phyloP scores from a whole-genome alignment of 352 stramenopile species.

The Phytophthora cactorum region DNA sequence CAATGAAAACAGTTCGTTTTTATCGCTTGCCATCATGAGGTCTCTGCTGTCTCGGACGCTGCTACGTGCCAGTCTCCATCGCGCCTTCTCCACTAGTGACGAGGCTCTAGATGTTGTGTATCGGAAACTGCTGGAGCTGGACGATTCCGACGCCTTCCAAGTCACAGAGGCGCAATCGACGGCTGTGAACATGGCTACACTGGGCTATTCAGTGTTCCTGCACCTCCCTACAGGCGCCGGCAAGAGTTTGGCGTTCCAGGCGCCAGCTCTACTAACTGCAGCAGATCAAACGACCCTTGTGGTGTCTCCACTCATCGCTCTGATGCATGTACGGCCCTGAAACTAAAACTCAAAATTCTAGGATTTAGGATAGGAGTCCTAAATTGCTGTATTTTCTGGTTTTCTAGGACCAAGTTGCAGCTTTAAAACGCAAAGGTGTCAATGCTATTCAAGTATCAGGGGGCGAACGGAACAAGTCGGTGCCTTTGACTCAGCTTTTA shows the following conservation, averaged over 20 bases:
- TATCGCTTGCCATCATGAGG: conserved; percentile 11
- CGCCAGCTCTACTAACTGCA: conserved; percentile 60
- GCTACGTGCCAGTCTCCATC: not conserved
- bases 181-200: conserved; percentile 48
- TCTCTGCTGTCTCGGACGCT: conserved; percentile 12
- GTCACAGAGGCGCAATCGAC: conserved; percentile 51
- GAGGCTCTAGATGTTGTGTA: conserved; percentile 38
- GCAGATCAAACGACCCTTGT: conserved; percentile 59
- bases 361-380: not conserved
- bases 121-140: conserved; percentile 46
- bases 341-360: not conserved
- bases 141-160: conserved; percentile 19
- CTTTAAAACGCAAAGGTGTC: conserved; percentile 63
- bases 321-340: conserved; percentile 68
- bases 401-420: conserved; percentile 73
- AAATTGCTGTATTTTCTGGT: conserved; percentile 3
- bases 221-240: conserved; percentile 78
- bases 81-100: conserved; percentile 4
- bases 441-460: conserved; percentile 53
- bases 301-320: conserved; percentile 73
- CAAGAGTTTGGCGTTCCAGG: conserved; percentile 85
- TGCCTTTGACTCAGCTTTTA: conserved; percentile 47
- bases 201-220: conserved; percentile 74
- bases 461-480: conserved; percentile 28
- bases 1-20: conserved; percentile 8